Evolutionary conservation across 768 basidiomycete species (phyloP), one percentile per base, ranked within the genome.

Genomic region (Phylloporus scabripes): DNA sequence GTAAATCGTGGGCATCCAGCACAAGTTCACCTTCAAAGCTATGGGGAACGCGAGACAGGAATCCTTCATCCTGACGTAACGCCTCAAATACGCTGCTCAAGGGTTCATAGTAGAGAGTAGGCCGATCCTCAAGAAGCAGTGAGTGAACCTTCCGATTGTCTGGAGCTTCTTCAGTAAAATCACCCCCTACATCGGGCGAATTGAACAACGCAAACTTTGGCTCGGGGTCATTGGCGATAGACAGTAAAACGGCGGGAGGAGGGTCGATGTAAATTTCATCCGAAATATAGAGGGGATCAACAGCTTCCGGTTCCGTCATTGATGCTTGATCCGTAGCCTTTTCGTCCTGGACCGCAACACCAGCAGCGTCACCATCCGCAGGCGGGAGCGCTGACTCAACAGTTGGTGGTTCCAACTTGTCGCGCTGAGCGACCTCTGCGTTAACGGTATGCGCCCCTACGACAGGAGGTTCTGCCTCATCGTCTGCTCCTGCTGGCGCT

Each of bases 101-200:
- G 24, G 87, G 81, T 61, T 89, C 87, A 57, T 89, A 90, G 64
- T 87, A 91, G 7, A 90, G 70, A 4, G 80, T 85, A 3, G 87
- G 86, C 15, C 70, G 74, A 49, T 80, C 70, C 40, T 79, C 75
- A 50, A 91, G 73, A 42, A 90, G 68, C 6, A 87, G 61, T n/a
- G 66, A 60, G 28, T 52, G 66, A 37, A 26, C 39, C 53, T 42
- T 58, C 36, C 61, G 60, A 36, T 50, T 33, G 42, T 24, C 39
- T 6, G 61, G 57, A 14, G 46, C n/a, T 31, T 48, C 53, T 12
- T 52, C 52, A 11, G 37, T 20, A 18, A 65, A 50, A 26, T 66
- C 61, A 36, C n/a, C 49, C 18, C 58, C 64, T 49, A 54, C 65
- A 33, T 56, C 50, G 7, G 77, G 75, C 41, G 74, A 73, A 59